Evolutionary conservation across 805 yeast genomes (phyloP).

Genomic region (Myxozyma neotropica): DNA sequence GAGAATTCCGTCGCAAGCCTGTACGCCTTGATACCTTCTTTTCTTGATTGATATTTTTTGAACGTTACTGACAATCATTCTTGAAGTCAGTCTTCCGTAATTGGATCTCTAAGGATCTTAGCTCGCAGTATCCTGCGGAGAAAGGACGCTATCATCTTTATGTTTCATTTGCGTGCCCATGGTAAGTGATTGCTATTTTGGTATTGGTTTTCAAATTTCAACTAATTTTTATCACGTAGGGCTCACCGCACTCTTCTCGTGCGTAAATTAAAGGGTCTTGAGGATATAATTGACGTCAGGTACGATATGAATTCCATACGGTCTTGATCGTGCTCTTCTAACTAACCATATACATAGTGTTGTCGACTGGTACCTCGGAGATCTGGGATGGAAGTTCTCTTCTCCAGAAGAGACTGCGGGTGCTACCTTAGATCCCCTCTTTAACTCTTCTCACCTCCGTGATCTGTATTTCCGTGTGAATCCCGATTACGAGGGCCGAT

Average conservation of each 20-base stretch:
- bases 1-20: slow-evolving; percentile 35
- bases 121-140: slow-evolving; percentile 73
- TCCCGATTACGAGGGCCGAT: slow-evolving; percentile 76
- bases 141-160: slow-evolving; percentile 82
- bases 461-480: slow-evolving; percentile 76
- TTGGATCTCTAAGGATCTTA: slow-evolving; percentile 62
- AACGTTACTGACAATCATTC: background rate
- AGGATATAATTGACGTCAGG: slow-evolving; percentile 47
- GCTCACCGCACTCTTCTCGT: slow-evolving; percentile 84
- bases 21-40: slow-evolving; percentile 18
- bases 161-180: slow-evolving; percentile 90
- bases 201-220: slow-evolving; percentile 42
- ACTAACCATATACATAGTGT: slow-evolving; percentile 52
- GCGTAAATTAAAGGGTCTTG: slow-evolving; percentile 71
- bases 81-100: slow-evolving; percentile 56
- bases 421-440: slow-evolving; percentile 59
- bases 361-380: slow-evolving; percentile 90
- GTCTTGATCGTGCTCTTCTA: slow-evolving; percentile 50
- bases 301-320: slow-evolving; percentile 36
- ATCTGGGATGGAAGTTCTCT: slow-evolving; percentile 85
- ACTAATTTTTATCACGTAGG: slow-evolving; percentile 35
- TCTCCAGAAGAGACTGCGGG: slow-evolving; percentile 51
- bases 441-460: slow-evolving; percentile 61
- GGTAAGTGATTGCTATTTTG: slow-evolving; percentile 78
- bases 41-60: background rate